Evolutionary conservation across 768 basidiomycete species (phyloP), one percentile per base, ranked within the genome.

Genomic region (Sporobolomyces roseus): DNA sequence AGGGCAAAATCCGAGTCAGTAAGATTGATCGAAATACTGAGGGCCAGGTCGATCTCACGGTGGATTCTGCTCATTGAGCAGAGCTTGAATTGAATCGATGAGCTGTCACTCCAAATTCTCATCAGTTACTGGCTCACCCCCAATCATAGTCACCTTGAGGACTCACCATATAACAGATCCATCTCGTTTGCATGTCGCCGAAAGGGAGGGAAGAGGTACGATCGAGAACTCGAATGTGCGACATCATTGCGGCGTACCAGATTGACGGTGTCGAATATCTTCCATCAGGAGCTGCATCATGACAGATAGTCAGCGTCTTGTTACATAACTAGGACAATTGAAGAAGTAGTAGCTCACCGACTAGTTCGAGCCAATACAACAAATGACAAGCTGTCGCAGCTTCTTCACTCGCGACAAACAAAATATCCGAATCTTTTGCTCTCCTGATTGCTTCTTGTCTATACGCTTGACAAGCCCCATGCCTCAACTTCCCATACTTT

Each of bases 351-450:
- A 30, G 51, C 54, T 55, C 35, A 65, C 64, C 30, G 4, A 23
- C n/a, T 0, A 10, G 16, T 4, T 35, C 25, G 12, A 65, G n/a
- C 8, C 27, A 49, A 36, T 32, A n/a, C 12, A 65, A 27, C n/a
- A 65, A 3, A 35, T 50, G 17, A 16, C 55, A 58, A 4, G 55
- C 27, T 12, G 64, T 49, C 23, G 56, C 64, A 14, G 48, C 33
- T n/a, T 58, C 55, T 9, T 43, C 36, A 7, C 35, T 30, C 9
- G 30, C 5, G 4, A 50, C 64, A 29, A 59, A 58, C 35, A 51
- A 12, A 23, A 65, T 29, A 29, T 65, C 55, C 33, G n/a, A 29
- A 45, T 50, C 38, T 46, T n/a, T 58, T 8, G 55, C 64, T n/a
- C 49, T 5, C 23, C 36, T 4, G n/a, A 51, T 14, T 6, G 49